These are phyloP conservation scores for Nakataea oryzae DNA, from an alignment of 2,329 filamentous ascomycete species.

Conservation along the genomic window DNA sequence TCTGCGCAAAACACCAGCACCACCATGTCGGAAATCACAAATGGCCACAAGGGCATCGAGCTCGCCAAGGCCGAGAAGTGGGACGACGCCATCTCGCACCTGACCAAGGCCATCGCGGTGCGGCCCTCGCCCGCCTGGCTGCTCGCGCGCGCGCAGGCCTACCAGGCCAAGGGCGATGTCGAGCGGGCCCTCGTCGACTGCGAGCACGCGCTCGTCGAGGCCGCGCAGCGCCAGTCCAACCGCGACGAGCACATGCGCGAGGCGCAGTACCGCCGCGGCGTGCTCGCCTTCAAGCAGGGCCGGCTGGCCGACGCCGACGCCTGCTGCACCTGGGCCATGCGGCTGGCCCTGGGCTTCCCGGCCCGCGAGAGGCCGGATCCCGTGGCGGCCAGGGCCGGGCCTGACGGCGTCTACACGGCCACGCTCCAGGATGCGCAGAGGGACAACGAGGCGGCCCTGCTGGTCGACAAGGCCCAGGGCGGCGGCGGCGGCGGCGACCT, in stretches of 20 bases:
- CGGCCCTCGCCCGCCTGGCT: constrained; percentile 68
- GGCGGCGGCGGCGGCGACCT: constrained; percentile 6
- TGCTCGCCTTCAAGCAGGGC: constrained; percentile 60
- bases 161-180: constrained; percentile 52
- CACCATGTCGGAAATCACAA: constrained; percentile 38
- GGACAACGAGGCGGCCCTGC: constrained; percentile 7
- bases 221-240: constrained; percentile 47
- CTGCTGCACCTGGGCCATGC: constrained; percentile 50
- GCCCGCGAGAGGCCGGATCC: constrained; percentile 23
- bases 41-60: constrained; percentile 52
- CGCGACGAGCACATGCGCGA: constrained; percentile 61
- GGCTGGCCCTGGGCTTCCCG: constrained; percentile 23
- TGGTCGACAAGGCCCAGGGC: constrained; percentile 6
- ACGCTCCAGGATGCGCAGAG: constrained; percentile 20
- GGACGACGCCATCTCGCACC: constrained; percentile 54
- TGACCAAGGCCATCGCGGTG: constrained; percentile 55
- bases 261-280: constrained; percentile 71
- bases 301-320: constrained; percentile 66
- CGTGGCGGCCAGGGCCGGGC: constrained; percentile 27
- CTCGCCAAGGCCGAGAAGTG: constrained; percentile 56
- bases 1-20: neutral
- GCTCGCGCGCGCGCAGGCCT: constrained; percentile 70
- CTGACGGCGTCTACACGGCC: constrained; percentile 35
- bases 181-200: constrained; percentile 60
- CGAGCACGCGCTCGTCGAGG: constrained; percentile 52